A percentile compares a stretch with the other conserved stretches of the same genome.
phyloP scores from a whole-genome alignment of 192 early-diverging fungal species.

The Mortierella hygrophila region DNA sequence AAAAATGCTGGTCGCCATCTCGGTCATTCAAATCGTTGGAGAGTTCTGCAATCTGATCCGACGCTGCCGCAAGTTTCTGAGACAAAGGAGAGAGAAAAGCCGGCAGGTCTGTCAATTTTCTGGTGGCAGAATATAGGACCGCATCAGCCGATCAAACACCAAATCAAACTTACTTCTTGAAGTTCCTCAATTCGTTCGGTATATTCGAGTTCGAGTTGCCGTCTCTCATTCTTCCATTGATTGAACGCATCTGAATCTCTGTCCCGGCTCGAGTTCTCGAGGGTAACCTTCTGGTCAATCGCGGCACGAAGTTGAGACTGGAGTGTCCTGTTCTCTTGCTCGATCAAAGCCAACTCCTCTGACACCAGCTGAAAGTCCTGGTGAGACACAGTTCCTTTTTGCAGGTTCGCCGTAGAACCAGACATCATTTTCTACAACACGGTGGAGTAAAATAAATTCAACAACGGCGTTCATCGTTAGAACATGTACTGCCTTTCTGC shows the following conservation, averaged over 20 bases:
- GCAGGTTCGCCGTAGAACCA: slow-evolving; percentile 1
- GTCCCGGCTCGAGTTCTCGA: slow-evolving; percentile 10
- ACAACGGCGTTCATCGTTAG: background rate
- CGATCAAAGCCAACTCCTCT: slow-evolving; percentile 31
- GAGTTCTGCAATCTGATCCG: slow-evolving; percentile 49
- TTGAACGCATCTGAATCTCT: slow-evolving; percentile 15
- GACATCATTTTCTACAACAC: slow-evolving; percentile 35
- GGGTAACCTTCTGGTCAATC: slow-evolving; percentile 22
- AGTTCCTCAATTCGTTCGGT: slow-evolving; percentile 37
- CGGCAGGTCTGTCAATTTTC: background rate
- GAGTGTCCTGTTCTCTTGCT: slow-evolving; percentile 33
- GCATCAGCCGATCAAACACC: background rate
- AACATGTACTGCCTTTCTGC: background rate
- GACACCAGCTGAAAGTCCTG: slow-evolving; percentile 29
- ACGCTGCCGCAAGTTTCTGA: slow-evolving; percentile 42
- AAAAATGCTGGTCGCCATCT: slow-evolving; percentile 45
- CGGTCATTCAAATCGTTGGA: slow-evolving; percentile 48
- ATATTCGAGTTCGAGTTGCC: slow-evolving; percentile 35
- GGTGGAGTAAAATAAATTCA: background rate
- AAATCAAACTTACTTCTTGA: slow-evolving; percentile 42
- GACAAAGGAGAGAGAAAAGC: background rate
- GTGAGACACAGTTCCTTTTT: slow-evolving; percentile 7
- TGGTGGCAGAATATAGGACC: background rate
- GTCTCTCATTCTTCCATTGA: slow-evolving; percentile 36
- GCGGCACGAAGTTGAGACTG: slow-evolving; percentile 33